Percentiles rank a stretch among this genome's conserved stretches.
Evolutionary conservation across 805 yeast species (phyloP).

Genomic region (Saccharomycopsis sp.): DNA sequence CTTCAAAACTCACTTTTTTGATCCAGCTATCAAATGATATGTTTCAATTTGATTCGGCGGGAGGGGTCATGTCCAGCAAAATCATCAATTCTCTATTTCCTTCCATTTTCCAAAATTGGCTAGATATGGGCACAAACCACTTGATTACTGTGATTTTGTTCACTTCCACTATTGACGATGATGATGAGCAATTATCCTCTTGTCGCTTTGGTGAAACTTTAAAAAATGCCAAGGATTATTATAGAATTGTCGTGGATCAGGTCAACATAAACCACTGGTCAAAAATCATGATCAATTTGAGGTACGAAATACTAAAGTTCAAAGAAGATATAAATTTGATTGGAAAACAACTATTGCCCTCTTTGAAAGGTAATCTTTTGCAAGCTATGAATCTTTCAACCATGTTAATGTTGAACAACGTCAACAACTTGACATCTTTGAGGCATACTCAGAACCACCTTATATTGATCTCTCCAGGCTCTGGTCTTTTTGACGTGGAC

Average conservation of each 20-base stretch:
- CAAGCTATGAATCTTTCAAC: conserved; percentile 85
- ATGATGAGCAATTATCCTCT: conserved; percentile 22
- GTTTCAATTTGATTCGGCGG: conserved; percentile 98
- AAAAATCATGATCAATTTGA: conserved; percentile 77
- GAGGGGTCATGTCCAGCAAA: conserved; percentile 88
- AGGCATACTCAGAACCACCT: conserved; percentile 89
- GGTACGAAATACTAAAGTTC: conserved; percentile 79
- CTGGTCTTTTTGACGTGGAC: conserved; percentile 90
- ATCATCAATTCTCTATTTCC: conserved; percentile 90
- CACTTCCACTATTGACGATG: conserved; percentile 62
- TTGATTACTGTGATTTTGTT: conserved; percentile 82
- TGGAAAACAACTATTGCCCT: conserved; percentile 61
- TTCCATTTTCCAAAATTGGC: conserved; percentile 79
- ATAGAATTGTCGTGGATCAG: conserved; percentile 91
- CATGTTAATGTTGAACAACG: conserved; percentile 33
- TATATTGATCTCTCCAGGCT: conserved; percentile 80
- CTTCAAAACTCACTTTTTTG: conserved; percentile 73
- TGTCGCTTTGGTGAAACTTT: conserved; percentile 54
- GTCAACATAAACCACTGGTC: conserved; percentile 85
- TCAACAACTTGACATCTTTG: conserved; percentile 50
- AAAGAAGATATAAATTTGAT: conserved; percentile 50
- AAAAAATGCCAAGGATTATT: conserved; percentile 64
- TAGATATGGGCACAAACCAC: conserved; percentile 80
- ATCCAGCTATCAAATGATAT: conserved; percentile 89
- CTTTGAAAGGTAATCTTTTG: conserved; percentile 80